Base-by-base conservation (phyloP, 2,329 filamentous ascomycete genomes). In the Clonostachys sp. region DNA sequence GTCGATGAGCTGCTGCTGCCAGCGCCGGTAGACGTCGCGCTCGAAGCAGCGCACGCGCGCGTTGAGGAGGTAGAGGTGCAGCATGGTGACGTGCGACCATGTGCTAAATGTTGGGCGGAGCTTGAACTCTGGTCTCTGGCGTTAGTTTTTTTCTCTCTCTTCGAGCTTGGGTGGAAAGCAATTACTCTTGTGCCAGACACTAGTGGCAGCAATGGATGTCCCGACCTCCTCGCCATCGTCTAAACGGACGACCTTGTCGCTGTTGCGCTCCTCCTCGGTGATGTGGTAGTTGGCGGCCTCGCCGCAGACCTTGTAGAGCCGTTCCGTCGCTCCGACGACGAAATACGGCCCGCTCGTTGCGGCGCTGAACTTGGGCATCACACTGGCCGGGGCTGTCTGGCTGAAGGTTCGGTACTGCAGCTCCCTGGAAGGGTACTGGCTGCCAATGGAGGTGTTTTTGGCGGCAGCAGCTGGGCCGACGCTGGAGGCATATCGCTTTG, bases 1-100 rank as follows among this genome's bases (percentile, higher is more conserved):
- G 70, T 99, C 91, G 42, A 94, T 82, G 53, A 99, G 78, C 70
- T 96, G 89, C 60, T 91, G 87, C 66, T 95, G 89, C 84, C 91
- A 96, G 48, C 82, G 79, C 51, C 81, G 78, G 55, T 87, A 84
- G 55, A 80, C 75, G 18, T 85, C 79, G 46, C 76, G 72, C 18
- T 89, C 84, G 57, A 96, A 81, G 65, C 84, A 85, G 54, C 94
- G 87, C 57, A 96, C 74, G 48, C 91, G 87, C 42, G 89, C 87
- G 47, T 89, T 87, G 50, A 97, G 70, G 49, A 96, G 80, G 74
- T 96, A 97, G 79, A 99, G 87, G 74, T 99, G 92, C 49, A 99
- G 79, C 77, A 96, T 95, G 35, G 91, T 94, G 41, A 97, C 86
- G 68, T 97, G 91, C 17, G 91, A 89, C 94, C 94, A 99, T 48